Percentiles rank a stretch among this genome's conserved stretches.
Evolutionary conservation across 2,329 filamentous ascomycete species (phyloP).

Genomic region (Amauroascus niger): DNA sequence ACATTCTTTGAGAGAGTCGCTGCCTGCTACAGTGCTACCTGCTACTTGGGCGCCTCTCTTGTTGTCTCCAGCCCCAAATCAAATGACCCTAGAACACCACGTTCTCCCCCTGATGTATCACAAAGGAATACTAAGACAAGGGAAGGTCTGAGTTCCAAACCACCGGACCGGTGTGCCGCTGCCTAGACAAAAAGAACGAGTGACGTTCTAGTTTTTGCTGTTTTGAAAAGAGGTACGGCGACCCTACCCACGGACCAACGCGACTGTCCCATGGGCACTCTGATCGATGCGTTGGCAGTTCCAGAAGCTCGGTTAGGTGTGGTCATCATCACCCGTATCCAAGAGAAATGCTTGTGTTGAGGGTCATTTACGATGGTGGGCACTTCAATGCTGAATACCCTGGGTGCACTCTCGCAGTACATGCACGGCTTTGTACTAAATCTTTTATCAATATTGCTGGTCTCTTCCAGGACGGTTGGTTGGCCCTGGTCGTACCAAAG

Average conservation of each 20-base stretch:
- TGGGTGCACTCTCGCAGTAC: too few species aligned
- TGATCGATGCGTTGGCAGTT: conserved; percentile 2
- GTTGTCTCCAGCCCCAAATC: neutral
- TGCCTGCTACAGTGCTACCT: too few species aligned
- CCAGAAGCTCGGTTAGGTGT: neutral
- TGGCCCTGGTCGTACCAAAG: too few species aligned
- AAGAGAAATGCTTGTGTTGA: neutral
- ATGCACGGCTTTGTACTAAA: too few species aligned
- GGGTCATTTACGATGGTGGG: neutral
- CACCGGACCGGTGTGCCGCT: neutral
- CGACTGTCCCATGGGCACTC: neutral
- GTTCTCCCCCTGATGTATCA: neutral
- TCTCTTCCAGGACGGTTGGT: too few species aligned
- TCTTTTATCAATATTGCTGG: conserved; percentile 21
- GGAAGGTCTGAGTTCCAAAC: neutral
- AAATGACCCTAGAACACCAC: conserved; percentile 4
- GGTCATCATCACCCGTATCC: neutral
- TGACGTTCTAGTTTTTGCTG: too few species aligned
- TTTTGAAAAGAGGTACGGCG: neutral
- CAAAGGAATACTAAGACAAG: neutral
- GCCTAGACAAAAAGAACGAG: neutral
- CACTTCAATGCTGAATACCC: too few species aligned
- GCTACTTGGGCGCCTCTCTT: too few species aligned
- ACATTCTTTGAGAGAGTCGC: too few species aligned
- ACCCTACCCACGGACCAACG: neutral